phyloP scores from a whole-genome alignment of 2,329 filamentous ascomycete genomes.

The Pseudofabraea citricarpa region DNA sequence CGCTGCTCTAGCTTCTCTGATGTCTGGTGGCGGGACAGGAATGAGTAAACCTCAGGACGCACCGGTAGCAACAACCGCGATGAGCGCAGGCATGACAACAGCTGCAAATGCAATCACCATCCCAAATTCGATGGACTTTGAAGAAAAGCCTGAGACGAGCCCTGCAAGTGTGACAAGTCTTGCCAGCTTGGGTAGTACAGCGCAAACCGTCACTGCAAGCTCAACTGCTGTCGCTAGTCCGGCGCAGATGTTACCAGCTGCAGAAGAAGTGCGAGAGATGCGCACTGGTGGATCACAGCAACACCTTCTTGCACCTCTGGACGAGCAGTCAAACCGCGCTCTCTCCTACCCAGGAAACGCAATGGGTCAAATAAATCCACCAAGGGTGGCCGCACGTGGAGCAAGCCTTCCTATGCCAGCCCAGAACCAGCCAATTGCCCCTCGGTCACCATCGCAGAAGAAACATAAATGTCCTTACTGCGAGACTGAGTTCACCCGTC shows the following conservation, averaged over 20 bases:
- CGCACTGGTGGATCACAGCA: conserved; percentile 9
- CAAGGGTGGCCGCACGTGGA: conserved; percentile 35
- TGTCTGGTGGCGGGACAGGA: conserved; percentile 47
- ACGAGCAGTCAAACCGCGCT: conserved; percentile 23
- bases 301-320: conserved; percentile 17
- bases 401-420: conserved; percentile 54
- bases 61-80: conserved; percentile 27
- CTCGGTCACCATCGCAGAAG: conserved; percentile 71
- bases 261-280: conserved; percentile 21
- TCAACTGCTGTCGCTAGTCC: conserved; percentile 26
- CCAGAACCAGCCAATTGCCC: conserved; percentile 40
- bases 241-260: conserved; percentile 17
- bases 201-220: conserved; percentile 26
- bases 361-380: conserved; percentile 19
- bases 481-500: conserved; percentile 91
- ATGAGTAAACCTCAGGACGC: conserved; percentile 54
- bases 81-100: conserved; percentile 25
- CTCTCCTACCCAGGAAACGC: conserved; percentile 27
- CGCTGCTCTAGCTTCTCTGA: conserved; percentile 46
- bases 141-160: conserved; percentile 25
- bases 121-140: conserved; percentile 21
- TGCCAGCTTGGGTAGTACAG: conserved; percentile 25
- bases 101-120: conserved; percentile 26
- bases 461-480: conserved; percentile 97
- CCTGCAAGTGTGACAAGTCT: conserved; percentile 27